Evolutionary conservation across 1,284 basidiomycete species (phyloP), one percentile per base, ranked within the genome.

Genomic region (Hortiboletus rubellus): DNA sequence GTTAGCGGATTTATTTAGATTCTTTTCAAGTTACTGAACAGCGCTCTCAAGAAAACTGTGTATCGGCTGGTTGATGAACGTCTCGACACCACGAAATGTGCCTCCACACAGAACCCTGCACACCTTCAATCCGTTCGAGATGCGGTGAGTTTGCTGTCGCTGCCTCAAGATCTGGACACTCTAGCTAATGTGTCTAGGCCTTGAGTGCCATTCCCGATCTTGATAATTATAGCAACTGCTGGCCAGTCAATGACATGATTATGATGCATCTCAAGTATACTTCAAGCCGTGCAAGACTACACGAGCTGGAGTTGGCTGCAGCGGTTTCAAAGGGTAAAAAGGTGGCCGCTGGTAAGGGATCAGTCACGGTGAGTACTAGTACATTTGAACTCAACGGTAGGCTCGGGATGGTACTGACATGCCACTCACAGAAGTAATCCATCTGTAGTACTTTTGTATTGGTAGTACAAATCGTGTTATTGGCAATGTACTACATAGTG

Each of bases 241-340:
- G 56, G 56, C 56, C 56, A 2, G 36, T 54, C 0, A 54, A 5
- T 0, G 43, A 57, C 8, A 12, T 57, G 36, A 41, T 57, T 3
- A 57, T 57, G 51, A 48, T 57, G 50, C 18, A 5, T 2, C 42
- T 53, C 6, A 57, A 57, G 18, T 57, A 57, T 6, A 53, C 51
- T 0, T 57, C 33, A 0, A 31, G 47, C 14, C 37, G 24, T 46
- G 51, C 51, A 1, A n/a, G 55, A n/a, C 6, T 22, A 0, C 43
- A n/a, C 0, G 42, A 57, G 4, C 1, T 24, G 15, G 33, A 55
- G 14, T 18, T 40, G 10, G 33, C 48, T 6, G 30, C 48, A 1
- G 48, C 17, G 5, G n/a, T n/a, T n/a, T n/a, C n/a, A n/a, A 52
- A 45, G 27, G 30, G 34, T 2, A 38, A 48, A 27, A 27, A 27